These are phyloP conservation scores for Kodamaea leandrae DNA, from an alignment of 805 yeast genomes.

Conservation along the genomic window DNA sequence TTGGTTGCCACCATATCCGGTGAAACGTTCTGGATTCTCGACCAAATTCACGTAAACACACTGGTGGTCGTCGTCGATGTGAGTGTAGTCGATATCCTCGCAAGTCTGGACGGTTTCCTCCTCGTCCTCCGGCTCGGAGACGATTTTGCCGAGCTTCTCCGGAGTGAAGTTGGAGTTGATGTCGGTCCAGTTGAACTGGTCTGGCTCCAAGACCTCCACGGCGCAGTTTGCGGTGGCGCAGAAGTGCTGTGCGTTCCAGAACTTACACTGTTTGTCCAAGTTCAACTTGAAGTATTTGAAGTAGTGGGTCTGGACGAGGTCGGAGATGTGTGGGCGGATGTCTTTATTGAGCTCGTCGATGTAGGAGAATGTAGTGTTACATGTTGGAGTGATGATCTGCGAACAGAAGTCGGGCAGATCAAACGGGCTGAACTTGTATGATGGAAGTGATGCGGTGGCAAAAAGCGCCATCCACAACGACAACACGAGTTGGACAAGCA, in stretches of 20 bases:
- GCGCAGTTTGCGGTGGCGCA: conserved; percentile 90
- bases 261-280: conserved; percentile 79
- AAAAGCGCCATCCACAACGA: not conserved
- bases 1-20: conserved; percentile 93
- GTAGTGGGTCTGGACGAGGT: conserved; percentile 69
- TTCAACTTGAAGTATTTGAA: conserved; percentile 87
- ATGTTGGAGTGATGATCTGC: conserved; percentile 42
- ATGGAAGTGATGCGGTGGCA: not conserved
- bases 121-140: conserved; percentile 22
- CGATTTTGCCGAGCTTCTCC: conserved; percentile 55
- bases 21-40: conserved; percentile 92
- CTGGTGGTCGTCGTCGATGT: conserved; percentile 59
- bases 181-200: conserved; percentile 67
- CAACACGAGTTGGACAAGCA: not conserved
- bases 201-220: conserved; percentile 67
- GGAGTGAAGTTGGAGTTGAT: conserved; percentile 64
- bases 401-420: conserved; percentile 45
- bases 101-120: conserved; percentile 29
- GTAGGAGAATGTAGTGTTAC: conserved; percentile 45
- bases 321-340: conserved; percentile 48
- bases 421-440: conserved; percentile 31
- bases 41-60: conserved; percentile 83
- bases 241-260: conserved; percentile 77
- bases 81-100: conserved; percentile 64
- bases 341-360: conserved; percentile 37